Evolutionary conservation across 2,329 filamentous ascomycete species (phyloP).

Genomic region (Ophiosphaerella narmari): DNA sequence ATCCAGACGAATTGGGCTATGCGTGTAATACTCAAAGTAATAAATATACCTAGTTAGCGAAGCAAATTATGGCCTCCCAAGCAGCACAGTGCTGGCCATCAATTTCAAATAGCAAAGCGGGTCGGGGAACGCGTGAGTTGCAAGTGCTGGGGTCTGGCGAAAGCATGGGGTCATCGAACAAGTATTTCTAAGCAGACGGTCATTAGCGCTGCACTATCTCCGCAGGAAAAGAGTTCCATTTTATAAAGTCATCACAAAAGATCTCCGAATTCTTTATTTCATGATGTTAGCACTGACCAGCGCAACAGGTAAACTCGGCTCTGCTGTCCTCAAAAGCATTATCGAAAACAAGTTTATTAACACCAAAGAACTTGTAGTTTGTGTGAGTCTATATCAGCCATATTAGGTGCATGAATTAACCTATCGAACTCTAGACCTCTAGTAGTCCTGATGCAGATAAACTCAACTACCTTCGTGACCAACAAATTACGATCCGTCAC

Average conservation of each 20-base stretch:
- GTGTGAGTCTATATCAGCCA: constrained; percentile 24
- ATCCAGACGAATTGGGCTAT: too few species aligned
- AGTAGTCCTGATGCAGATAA: constrained; percentile 15
- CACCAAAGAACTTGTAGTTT: constrained; percentile 45
- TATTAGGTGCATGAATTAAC: background rate
- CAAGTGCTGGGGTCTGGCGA: background rate
- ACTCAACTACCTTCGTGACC: constrained; percentile 37
- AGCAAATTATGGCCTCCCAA: too few species aligned
- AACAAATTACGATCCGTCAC: constrained; percentile 42
- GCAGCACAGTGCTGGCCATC: too few species aligned
- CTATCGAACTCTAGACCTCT: constrained; percentile 20
- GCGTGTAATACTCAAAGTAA: too few species aligned
- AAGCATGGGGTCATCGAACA: constrained; percentile 1
- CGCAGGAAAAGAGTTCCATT: background rate
- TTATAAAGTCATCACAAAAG: too few species aligned
- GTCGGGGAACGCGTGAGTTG: background rate
- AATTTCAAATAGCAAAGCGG: too few species aligned
- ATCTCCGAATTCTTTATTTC: too few species aligned
- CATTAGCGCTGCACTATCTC: background rate
- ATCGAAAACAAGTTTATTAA: constrained; percentile 48
- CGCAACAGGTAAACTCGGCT: constrained; percentile 53
- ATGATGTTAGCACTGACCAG: constrained; percentile 48
- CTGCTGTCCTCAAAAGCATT: constrained; percentile 49
- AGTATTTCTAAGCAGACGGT: background rate
- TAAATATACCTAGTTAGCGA: too few species aligned